Evolutionary conservation across 2,329 filamentous ascomycete species (phyloP).

Genomic region (Trichothecium roseum): DNA sequence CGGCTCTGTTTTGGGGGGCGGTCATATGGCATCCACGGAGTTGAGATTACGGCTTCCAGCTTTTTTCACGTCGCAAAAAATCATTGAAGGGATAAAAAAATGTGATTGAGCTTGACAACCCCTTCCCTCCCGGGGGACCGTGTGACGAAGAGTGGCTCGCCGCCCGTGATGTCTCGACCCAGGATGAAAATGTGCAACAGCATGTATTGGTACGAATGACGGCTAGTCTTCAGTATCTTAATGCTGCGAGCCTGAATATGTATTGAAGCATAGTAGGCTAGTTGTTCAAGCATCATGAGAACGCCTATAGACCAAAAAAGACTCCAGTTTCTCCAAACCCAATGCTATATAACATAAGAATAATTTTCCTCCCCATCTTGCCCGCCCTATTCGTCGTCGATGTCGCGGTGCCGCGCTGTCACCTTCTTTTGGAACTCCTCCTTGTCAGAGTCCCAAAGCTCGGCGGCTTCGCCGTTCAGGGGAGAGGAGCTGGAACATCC

Average conservation of each 20-base stretch:
- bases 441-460: constrained; percentile 85
- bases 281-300: neutral
- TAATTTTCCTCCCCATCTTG: constrained; percentile 8
- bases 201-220: too few species aligned
- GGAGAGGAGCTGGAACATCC: constrained; percentile 62
- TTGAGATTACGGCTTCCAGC: constrained; percentile 34
- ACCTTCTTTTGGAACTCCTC: constrained; percentile 79
- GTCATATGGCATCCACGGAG: constrained; percentile 34
- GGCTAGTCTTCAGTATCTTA: neutral
- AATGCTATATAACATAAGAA: neutral
- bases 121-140: too few species aligned
- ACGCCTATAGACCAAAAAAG: neutral
- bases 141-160: too few species aligned
- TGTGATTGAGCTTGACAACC: constrained; percentile 19
- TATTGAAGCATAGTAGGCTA: neutral
- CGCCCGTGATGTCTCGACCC: too few species aligned
- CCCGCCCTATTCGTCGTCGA: constrained; percentile 34
- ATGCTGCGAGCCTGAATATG: neutral
- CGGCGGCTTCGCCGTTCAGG: constrained; percentile 89
- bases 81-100: constrained; percentile 20
- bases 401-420: constrained; percentile 48
- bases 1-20: constrained; percentile 23
- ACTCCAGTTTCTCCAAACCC: constrained; percentile 7
- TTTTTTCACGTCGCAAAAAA: constrained; percentile 26
- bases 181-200: neutral